Percentiles rank a stretch among this genome's conserved stretches.
Evolutionary conservation across 2,329 filamentous ascomycete species (phyloP).

Genomic region (Fusarium goolgardi): DNA sequence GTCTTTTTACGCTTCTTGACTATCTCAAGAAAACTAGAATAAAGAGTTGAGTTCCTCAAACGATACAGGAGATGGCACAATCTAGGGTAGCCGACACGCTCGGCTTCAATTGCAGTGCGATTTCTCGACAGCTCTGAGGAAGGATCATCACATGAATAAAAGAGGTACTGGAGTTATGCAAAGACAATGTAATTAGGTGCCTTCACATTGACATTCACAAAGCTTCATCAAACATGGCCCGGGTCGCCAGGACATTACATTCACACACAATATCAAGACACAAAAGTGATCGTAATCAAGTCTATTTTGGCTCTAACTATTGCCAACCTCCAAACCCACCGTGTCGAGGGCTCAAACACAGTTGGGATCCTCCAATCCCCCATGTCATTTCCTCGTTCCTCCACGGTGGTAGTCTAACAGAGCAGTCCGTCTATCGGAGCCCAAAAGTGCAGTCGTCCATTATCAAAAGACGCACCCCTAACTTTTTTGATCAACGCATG

Average conservation of each 20-base stretch:
- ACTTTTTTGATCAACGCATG: conserved; percentile 53
- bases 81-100: neutral
- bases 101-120: too few relatives aligned
- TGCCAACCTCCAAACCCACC: conserved; percentile 48
- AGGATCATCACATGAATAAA: neutral
- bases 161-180: too few relatives aligned
- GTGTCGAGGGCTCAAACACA: conserved; percentile 42
- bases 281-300: conserved; percentile 46
- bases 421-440: conserved; percentile 51
- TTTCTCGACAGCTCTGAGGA: neutral
- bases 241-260: neutral
- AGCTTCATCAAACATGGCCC: neutral
- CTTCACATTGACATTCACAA: neutral
- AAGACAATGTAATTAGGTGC: too few relatives aligned
- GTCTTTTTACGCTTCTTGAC: neutral
- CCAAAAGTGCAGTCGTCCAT: conserved; percentile 52
- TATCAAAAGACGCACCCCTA: conserved; percentile 52
- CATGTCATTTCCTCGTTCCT: conserved; percentile 43
- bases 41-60: neutral
- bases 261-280: neutral
- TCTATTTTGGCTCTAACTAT: conserved; percentile 52
- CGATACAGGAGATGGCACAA: neutral
- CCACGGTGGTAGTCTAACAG: conserved; percentile 49
- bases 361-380: conserved; percentile 53
- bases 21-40: too few relatives aligned